These are phyloP conservation scores for Trichoderma atrobrunneum DNA, from an alignment of 2,329 filamentous ascomycete species.

Conservation along the genomic window DNA sequence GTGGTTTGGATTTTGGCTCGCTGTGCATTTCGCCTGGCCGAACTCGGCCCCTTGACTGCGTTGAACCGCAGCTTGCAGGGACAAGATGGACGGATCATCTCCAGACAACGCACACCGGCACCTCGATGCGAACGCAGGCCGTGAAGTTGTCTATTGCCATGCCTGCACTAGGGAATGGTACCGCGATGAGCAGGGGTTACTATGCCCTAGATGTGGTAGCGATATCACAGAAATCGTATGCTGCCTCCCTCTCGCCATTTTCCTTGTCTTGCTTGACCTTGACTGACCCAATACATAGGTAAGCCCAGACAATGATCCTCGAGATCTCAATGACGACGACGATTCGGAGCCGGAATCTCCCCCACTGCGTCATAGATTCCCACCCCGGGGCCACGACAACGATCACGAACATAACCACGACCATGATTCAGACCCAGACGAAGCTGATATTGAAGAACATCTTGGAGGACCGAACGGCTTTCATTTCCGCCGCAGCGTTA, in stretches of 20 bases:
- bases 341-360: slow-evolving; percentile 32
- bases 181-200: slow-evolving; percentile 62
- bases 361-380: slow-evolving; percentile 27
- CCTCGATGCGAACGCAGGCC: slow-evolving; percentile 49
- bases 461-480: slow-evolving; percentile 44
- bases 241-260: slow-evolving; percentile 21
- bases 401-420: slow-evolving; percentile 31
- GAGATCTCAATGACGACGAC: slow-evolving; percentile 35
- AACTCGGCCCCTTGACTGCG: slow-evolving; percentile 55
- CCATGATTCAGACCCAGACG: slow-evolving; percentile 55
- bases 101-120: slow-evolving; percentile 31
- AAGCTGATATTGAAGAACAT: slow-evolving; percentile 57
- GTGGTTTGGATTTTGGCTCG: slow-evolving; percentile 51
- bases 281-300: slow-evolving; percentile 41
- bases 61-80: slow-evolving; percentile 48
- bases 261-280: not conserved
- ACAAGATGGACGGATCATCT: slow-evolving; percentile 36
- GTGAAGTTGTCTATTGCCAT: slow-evolving; percentile 85
- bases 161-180: slow-evolving; percentile 80
- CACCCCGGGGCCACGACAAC: not conserved
- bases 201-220: slow-evolving; percentile 72
- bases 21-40: slow-evolving; percentile 55
- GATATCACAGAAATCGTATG: slow-evolving; percentile 86
- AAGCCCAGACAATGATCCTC: slow-evolving; percentile 60
- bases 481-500: slow-evolving; percentile 38